Base-by-base conservation (phyloP, 2,329 filamentous ascomycete species). In the Trichophyton mentagrophytes region DNA sequence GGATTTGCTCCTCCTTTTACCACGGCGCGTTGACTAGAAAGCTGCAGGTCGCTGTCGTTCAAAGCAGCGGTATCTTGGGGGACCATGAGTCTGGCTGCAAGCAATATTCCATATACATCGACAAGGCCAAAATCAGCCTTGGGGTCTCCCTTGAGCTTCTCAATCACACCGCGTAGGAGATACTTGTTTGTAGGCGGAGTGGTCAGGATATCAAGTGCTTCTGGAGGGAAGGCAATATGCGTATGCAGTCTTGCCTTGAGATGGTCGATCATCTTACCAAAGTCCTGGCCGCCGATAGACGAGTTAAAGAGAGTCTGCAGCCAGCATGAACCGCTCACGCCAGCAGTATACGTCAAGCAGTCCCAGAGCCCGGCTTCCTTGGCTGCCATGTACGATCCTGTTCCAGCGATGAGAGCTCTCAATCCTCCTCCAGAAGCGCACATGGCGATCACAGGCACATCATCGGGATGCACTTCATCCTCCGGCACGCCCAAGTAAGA, bases 291-390 rank as follows among this genome's bases (percentile, higher is more conserved):
- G 0, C 86, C 81, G 61, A 97, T 80, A 0, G 89, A 89, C 0
- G 89, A 92, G 69, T 93, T 85, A 70, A 89, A 96, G 3, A 99
- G 79, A 0, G 88, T 80, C 71, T 97, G 92, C 4, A 97, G 80
- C 93, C 93, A 99, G 72, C 93, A 97, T 65, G 89, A 95, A 0
- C 93, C 93, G 70, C 90, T 96, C 57, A 99, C 93, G 0, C 93
- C 93, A 3, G 92, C 90, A 0, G 90, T 95, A 69, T 99, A 99
- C 1, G 91, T 97, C 9, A 89, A 82, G 70, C 93, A 97, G 73
- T 96, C 91, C 71, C 96, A 95, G 0, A 99, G 78, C 0, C 93
- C 93, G 61, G 88, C 87, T 70, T 96, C 88, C 62, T 90, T 84
- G 0, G 90, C 82, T 2, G 90, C 91, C 8, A 93, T 78, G 63